These are phyloP conservation scores for Ustilago xerochloae DNA, from an alignment of 1,284 basidiomycete genomes.

Conservation along the genomic window DNA sequence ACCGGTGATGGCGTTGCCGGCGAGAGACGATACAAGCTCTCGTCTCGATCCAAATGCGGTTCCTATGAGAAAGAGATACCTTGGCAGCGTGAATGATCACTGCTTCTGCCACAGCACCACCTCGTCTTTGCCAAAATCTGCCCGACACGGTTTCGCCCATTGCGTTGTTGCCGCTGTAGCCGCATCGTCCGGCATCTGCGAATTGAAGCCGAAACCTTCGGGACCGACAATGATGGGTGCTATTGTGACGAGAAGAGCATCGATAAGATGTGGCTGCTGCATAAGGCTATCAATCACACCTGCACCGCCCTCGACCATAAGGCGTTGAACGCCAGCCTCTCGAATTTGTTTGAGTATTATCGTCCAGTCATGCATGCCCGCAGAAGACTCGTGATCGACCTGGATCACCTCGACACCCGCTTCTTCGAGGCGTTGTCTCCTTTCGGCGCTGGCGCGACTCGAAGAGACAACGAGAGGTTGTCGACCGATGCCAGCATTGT, in stretches of 20 bases:
- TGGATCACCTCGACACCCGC: constrained; percentile 69
- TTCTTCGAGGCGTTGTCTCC: constrained; percentile 57
- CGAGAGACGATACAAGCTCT: no score
- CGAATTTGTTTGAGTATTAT: constrained; percentile 36
- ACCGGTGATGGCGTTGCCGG: no score
- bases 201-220: constrained; percentile 23
- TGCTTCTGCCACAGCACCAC: constrained; percentile 31
- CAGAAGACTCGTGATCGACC: constrained; percentile 62
- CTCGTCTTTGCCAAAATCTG: constrained; percentile 32
- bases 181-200: constrained; percentile 10
- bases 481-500: constrained; percentile 73
- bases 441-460: constrained; percentile 45
- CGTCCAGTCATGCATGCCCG: constrained; percentile 23
- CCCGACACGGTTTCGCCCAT: constrained; percentile 7
- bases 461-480: constrained; percentile 80
- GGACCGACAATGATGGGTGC: constrained; percentile 24
- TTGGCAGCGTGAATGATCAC: not conserved
- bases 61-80: no score
- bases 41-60: no score
- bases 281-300: constrained; percentile 80
- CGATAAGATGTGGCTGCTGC: constrained; percentile 29
- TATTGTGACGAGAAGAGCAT: constrained; percentile 42
- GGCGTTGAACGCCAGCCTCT: constrained; percentile 74
- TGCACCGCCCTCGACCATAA: constrained; percentile 97
- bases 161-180: not conserved